Conservation (phyloP, 2,329 filamentous ascomycete genomes). For the Paraphaeosphaeria sporulosa region DNA sequence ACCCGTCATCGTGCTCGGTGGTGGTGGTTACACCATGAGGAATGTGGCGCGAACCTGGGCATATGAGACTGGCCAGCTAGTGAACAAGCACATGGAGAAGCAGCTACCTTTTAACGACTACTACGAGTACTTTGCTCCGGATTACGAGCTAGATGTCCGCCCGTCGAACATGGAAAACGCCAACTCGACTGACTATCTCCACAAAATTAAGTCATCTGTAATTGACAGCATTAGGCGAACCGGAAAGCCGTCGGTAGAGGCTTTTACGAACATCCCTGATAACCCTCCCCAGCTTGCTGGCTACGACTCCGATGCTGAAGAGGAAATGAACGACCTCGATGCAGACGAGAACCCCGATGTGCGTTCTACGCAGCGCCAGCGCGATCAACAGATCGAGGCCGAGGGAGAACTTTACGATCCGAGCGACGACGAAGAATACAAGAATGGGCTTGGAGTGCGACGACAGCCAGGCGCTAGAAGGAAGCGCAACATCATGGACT, state of each 20-base stretch:
- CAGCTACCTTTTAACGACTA: conserved; percentile 97
- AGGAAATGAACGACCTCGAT: conserved; percentile 72
- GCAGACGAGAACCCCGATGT: conserved; percentile 87
- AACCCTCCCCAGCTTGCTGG: conserved; percentile 58
- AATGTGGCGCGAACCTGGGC: conserved; percentile 70
- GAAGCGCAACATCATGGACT: conserved; percentile 68
- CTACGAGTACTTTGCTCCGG: conserved; percentile 79
- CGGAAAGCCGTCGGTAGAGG: conserved; percentile 62
- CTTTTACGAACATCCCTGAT: conserved; percentile 64
- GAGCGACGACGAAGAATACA: conserved; percentile 87
- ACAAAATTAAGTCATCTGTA: conserved; percentile 71
- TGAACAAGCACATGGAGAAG: conserved; percentile 80
- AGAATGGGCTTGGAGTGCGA: conserved; percentile 74
- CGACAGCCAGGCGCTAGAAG: conserved; percentile 58
- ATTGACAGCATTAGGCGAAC: conserved; percentile 72
- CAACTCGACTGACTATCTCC: conserved; percentile 72
- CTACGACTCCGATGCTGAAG: conserved; percentile 71
- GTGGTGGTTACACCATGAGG: conserved; percentile 74
- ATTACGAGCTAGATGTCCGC: conserved; percentile 73
- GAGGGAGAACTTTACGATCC: conserved; percentile 78
- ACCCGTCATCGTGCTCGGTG: conserved; percentile 70
- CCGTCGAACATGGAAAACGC: conserved; percentile 78
- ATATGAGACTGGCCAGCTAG: conserved; percentile 77
- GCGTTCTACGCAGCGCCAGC: conserved; percentile 80
- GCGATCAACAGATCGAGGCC: conserved; percentile 79